These are phyloP conservation scores for Ambispora gerdemannii DNA, from an alignment of 192 early-diverging fungal genomes.

Conservation along the genomic window DNA sequence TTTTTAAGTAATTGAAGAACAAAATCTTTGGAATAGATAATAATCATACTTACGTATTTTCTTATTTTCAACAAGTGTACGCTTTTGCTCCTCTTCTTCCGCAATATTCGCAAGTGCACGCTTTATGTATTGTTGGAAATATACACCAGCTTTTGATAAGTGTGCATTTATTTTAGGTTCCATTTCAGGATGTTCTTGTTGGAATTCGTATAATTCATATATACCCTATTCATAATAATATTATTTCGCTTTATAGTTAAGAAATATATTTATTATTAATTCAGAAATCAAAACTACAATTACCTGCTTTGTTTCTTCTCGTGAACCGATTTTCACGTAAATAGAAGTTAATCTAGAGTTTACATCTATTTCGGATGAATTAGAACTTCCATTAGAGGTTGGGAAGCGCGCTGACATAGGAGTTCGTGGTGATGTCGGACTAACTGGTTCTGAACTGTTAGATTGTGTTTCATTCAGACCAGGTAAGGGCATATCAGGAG, in stretches of 20 bases:
- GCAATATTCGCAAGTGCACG: conserved; percentile 61
- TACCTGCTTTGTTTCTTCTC: conserved; percentile 66
- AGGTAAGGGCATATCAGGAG: conserved; percentile 22
- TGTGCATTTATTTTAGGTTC: conserved; percentile 60
- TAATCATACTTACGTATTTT: conserved; percentile 9
- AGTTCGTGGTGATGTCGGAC: conserved; percentile 9
- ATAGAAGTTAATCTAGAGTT: conserved; percentile 63
- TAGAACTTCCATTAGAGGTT: conserved; percentile 23
- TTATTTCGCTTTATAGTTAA: no score
- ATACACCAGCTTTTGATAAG: conserved; percentile 59
- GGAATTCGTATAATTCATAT: conserved; percentile 70
- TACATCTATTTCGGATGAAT: conserved; percentile 50
- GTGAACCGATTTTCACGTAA: conserved; percentile 67
- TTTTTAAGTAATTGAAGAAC: not conserved
- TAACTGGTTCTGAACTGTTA: conserved; percentile 22
- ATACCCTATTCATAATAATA: conserved; percentile 54
- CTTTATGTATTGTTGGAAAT: conserved; percentile 74
- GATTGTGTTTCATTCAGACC: conserved; percentile 27
- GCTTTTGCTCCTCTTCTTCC: conserved; percentile 46
- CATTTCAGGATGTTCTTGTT: conserved; percentile 65
- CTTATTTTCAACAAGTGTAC: conserved; percentile 20
- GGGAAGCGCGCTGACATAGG: conserved; percentile 16
- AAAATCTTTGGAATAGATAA: not conserved
- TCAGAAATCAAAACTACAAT: no score
- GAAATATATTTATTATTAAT: no score